Evolutionary conservation across 2,329 filamentous ascomycete genomes (phyloP), one percentile per base, ranked within the genome.

Genomic region (Byssoonygena ceratinophila): DNA sequence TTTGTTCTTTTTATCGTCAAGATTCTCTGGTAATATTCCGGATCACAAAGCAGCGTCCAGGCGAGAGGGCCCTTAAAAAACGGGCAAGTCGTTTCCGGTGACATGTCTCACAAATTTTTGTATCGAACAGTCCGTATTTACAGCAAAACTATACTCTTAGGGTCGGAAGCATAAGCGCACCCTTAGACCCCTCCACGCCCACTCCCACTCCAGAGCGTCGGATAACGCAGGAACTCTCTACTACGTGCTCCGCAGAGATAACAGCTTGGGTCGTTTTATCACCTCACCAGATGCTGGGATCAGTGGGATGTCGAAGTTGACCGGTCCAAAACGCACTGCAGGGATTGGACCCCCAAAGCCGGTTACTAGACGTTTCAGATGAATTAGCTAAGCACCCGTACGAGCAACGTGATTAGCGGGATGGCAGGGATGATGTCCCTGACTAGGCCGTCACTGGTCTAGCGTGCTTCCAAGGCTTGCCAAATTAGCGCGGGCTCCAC

Each of bases 401-500:
- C 8, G 2, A 2, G 9, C 12, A 4, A 1, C 16, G 16, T 43
- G 16, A 31, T 50, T 43, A 12, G 46, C 14, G 16, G 27, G 25
- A 20, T 12, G 20, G 23, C n/a, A 39, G 6, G 45, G 20, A 37
- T 12, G 25, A n/a, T 34, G 36, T 31, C 37, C 47, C 47, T 50
- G 37, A 22, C 47, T 50, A 50, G 36, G 2, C 37, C 3, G 9
- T 40, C 16, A 12, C 16, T 12, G 37, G 47, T 16, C 37, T 50
- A 50, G 47, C 47, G n/a, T n/a, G 23, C 8, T 11, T 18, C 12
- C 36, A 37, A 8, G n/a, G 11, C 11, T 27, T 22, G 12, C n/a
- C 32, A 27, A 46, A 34, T 40, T 44, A 47, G 45, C 32, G n/a
- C n/a, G n/a, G 45, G 45, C 31, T 22, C 45, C 27, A 34, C 45